Evolutionary conservation across 352 stramenopile species (phyloP).

Genomic region (Albugo candida): DNA sequence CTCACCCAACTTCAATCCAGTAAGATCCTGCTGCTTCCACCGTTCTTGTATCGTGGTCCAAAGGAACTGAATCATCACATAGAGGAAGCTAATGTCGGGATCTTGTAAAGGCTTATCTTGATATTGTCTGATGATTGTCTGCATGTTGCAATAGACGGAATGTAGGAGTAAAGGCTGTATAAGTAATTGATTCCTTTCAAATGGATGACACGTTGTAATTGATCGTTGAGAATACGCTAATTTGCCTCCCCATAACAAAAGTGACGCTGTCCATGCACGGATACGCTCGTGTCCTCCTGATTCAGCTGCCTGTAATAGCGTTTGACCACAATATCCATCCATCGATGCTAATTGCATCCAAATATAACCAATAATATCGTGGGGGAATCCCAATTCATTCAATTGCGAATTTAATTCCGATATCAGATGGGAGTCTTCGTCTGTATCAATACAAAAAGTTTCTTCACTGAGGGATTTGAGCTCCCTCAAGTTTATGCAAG

Average conservation of each 20-base stretch:
- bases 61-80: slow-evolving; percentile 66
- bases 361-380: slow-evolving; percentile 49
- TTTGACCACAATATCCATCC: slow-evolving; percentile 68
- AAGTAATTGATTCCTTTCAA: too few species aligned
- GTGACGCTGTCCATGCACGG: slow-evolving; percentile 54
- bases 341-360: slow-evolving; percentile 69
- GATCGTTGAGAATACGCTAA: too few species aligned
- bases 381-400: slow-evolving; percentile 19
- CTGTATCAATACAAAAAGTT: not conserved
- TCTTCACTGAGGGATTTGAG: too few species aligned
- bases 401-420: too few species aligned
- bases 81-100: slow-evolving; percentile 42
- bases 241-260: slow-evolving; percentile 39
- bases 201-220: too few species aligned
- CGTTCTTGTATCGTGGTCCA: slow-evolving; percentile 32
- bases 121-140: too few species aligned
- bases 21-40: slow-evolving; percentile 25
- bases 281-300: slow-evolving; percentile 56
- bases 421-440: not conserved
- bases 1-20: slow-evolving; percentile 2
- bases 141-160: too few species aligned
- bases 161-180: too few species aligned
- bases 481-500: too few species aligned
- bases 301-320: slow-evolving; percentile 55
- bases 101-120: slow-evolving; percentile 11